Percentiles rank a stretch among this genome's conserved stretches.
Conservation (phyloP, 176 grass and related monocot species). For the Oryza nivara region DNA sequence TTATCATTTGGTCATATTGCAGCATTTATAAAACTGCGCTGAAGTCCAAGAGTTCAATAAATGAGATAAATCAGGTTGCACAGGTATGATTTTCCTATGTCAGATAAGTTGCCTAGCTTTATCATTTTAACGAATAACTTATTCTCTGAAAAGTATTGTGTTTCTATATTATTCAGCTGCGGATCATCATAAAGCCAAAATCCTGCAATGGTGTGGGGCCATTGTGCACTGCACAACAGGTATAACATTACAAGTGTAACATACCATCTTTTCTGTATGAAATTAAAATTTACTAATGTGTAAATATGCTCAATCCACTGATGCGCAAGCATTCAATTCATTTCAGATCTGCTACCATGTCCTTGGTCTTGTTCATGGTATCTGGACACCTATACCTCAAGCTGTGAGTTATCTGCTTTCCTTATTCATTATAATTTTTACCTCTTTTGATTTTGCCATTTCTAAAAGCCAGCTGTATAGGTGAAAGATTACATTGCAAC, state of each 20-base stretch:
- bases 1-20: constrained; percentile 47
- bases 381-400: constrained; percentile 96
- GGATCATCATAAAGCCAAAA: constrained; percentile 94
- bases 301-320: constrained; percentile 43
- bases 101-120: constrained; percentile 15
- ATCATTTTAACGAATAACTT: constrained; percentile 20
- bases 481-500: constrained; percentile 98
- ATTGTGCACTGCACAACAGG: constrained; percentile 90
- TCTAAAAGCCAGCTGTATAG: constrained; percentile 48
- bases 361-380: constrained; percentile 97
- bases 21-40: constrained; percentile 83
- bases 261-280: constrained; percentile 38
- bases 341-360: constrained; percentile 97
- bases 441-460: constrained; percentile 33
- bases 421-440: constrained; percentile 33
- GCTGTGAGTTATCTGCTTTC: constrained; percentile 72
- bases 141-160: constrained; percentile 24
- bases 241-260: constrained; percentile 18
- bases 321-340: constrained; percentile 40
- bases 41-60: constrained; percentile 79
- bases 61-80: constrained; percentile 88
- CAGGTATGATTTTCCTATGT: constrained; percentile 62
- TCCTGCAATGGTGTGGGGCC: constrained; percentile 81
- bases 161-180: constrained; percentile 54
- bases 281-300: constrained; percentile 37